These are phyloP conservation scores for Fusarium metavorans DNA, from an alignment of 2,329 filamentous ascomycete genomes.

Conservation along the genomic window DNA sequence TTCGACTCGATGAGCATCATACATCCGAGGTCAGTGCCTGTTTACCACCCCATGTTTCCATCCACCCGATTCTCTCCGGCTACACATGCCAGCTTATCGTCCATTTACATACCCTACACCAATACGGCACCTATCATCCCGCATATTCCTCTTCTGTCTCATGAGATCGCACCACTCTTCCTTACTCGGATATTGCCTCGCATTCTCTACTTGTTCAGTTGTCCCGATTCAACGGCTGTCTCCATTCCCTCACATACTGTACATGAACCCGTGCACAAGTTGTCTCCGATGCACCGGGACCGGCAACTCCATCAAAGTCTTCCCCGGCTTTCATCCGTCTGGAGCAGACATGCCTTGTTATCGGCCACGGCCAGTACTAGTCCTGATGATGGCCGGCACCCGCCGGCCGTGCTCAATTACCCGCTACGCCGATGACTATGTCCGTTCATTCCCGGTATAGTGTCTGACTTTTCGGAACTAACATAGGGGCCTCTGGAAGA, in stretches of 20 bases:
- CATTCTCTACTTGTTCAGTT: background rate
- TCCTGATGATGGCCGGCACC: background rate
- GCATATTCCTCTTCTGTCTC: constrained; percentile 3
- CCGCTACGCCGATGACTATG: background rate
- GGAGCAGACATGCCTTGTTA: background rate
- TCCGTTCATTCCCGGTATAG: background rate
- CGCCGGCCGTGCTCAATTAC: background rate
- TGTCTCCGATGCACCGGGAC: constrained; percentile 13
- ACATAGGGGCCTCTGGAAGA: background rate
- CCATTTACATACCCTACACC: constrained; percentile 29
- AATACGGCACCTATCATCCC: background rate
- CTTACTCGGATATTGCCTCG: background rate
- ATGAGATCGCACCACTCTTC: constrained; percentile 2
- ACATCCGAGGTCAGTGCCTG: constrained; percentile 7
- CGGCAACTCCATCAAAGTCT: background rate
- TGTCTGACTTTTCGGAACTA: background rate
- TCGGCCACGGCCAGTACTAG: background rate
- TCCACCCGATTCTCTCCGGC: constrained; percentile 41
- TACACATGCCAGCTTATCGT: constrained; percentile 19
- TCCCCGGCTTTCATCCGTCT: constrained; percentile 15
- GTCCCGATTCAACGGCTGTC: background rate
- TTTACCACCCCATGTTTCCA: constrained; percentile 9
- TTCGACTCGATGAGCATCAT: constrained; percentile 5
- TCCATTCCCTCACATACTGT: constrained; percentile 11
- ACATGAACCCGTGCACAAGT: background rate